phyloP scores from a whole-genome alignment of 768 basidiomycete species.

The Trametes sanguinea region DNA sequence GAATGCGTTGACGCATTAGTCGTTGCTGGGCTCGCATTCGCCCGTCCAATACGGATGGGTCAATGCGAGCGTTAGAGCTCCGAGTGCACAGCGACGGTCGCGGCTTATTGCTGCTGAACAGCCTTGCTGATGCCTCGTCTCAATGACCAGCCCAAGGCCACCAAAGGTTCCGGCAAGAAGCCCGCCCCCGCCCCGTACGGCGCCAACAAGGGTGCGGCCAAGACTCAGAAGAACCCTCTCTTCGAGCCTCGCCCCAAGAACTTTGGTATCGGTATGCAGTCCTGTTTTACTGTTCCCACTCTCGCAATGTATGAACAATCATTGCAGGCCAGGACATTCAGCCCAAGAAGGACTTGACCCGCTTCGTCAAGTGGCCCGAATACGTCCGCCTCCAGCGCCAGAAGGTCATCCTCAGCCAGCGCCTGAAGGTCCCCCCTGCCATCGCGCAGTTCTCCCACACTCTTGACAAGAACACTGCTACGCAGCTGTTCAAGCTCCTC shows the following conservation, averaged over 20 bases:
- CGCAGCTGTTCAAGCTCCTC: conserved; percentile 94
- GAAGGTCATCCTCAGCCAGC: conserved; percentile 97
- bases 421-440: conserved; percentile 96
- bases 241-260: conserved; percentile 90
- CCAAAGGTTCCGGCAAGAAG: conserved; percentile 78
- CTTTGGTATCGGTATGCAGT: conserved; percentile 83
- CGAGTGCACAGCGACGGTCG: conserved; percentile 43
- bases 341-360: conserved; percentile 86
- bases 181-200: conserved; percentile 84
- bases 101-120: conserved; percentile 29
- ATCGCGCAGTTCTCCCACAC: conserved; percentile 98
- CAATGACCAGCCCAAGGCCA: conserved; percentile 88
- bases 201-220: conserved; percentile 65
- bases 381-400: conserved; percentile 97
- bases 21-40: conserved; percentile 44
- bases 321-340: conserved; percentile 87
- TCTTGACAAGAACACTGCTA: conserved; percentile 99
- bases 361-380: conserved; percentile 99
- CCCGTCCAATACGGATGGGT: conserved; percentile 23
- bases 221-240: conserved; percentile 91
- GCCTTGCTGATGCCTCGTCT: conserved; percentile 57
- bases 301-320: neutral
- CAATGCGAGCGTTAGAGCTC: conserved; percentile 51
- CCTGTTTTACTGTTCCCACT: neutral
- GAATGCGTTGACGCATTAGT: conserved; percentile 40